Conservation (phyloP, 352 stramenopile genomes). For the Phytophthora kernoviae region DNA sequence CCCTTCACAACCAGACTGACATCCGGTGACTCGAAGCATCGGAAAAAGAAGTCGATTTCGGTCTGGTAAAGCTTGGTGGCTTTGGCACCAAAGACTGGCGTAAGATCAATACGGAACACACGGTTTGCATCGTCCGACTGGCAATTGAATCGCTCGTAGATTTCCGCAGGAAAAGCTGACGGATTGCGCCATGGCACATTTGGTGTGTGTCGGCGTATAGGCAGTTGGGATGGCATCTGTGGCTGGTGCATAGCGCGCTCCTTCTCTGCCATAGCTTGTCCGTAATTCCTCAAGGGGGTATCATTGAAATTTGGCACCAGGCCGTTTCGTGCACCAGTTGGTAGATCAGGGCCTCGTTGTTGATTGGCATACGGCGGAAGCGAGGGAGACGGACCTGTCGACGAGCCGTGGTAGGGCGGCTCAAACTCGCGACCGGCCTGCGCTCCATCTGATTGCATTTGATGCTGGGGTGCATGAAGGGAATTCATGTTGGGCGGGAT, state of each 20-base stretch:
- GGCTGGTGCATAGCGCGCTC: slow-evolving; percentile 9
- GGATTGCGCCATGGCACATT: slow-evolving; percentile 64
- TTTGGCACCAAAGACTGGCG: slow-evolving; percentile 57
- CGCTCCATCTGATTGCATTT: slow-evolving; percentile 16
- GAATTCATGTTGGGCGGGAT: slow-evolving; percentile 16
- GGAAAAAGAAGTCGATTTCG: slow-evolving; percentile 73
- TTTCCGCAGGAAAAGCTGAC: slow-evolving; percentile 48
- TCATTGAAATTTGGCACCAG: slow-evolving; percentile 13
- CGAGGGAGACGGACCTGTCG: slow-evolving; percentile 9
- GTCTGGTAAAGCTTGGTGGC: slow-evolving; percentile 52
- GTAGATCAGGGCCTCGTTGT: slow-evolving; percentile 13
- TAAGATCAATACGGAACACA: slow-evolving; percentile 71
- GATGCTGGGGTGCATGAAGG: slow-evolving; percentile 19
- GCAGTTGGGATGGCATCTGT: slow-evolving; percentile 22
- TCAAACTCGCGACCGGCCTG: slow-evolving; percentile 28
- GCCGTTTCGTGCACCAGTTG: slow-evolving; percentile 19
- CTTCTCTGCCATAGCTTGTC: slow-evolving; percentile 11
- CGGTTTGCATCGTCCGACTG: slow-evolving; percentile 61
- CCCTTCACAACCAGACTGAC: slow-evolving; percentile 81
- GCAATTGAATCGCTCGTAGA: slow-evolving; percentile 62
- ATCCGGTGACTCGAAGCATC: slow-evolving; percentile 79
- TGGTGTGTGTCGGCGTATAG: slow-evolving; percentile 32
- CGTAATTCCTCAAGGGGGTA: slow-evolving; percentile 17
- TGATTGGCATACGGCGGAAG: slow-evolving; percentile 17
- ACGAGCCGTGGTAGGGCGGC: slow-evolving; percentile 13